Evolutionary conservation across 1,139 yeast genomes (phyloP), one percentile per base, ranked within the genome.

Genomic region (Meyerozyma elateridarum): DNA sequence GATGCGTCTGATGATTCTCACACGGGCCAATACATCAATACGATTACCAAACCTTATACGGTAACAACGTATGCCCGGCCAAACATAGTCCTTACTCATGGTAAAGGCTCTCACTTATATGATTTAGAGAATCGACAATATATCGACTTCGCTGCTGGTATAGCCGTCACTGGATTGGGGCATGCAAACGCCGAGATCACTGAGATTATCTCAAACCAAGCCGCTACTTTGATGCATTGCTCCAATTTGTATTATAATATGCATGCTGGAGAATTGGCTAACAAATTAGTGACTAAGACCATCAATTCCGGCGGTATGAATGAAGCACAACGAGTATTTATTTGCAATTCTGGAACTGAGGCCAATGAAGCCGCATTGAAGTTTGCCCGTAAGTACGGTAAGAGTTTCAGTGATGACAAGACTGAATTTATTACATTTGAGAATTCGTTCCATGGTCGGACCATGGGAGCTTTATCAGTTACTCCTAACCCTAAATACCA

Each of bases 301-400:
- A 66, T 66, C 40, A 61, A 64, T 26, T 64, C 77, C 27, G 93
- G 89, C 9, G 96, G 93, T 12, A 85, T 87, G 87, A 57, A 66
- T 32, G 71, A 79, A 46, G 95, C 96, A 2, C 66, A 84, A 20
- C 68, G 81, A 38, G 95, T 88, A n/a, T 91, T 91, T 49, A 63
- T 91, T 38, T 81, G 93, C 52, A 91, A 89, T 53, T 83, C 95
- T 0, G 98, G 98, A 30, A 81, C 97, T 6, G 98, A 91, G 59
- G 97, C 98, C 35, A 91, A 89, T 51, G 98, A 91, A 56, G 98
- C 97, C 2, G 98, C 98, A 1, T 62, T 91, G 48, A 91, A 91
- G 56, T 91, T 91, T 64, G 96, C 96, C 12, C 76, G 96, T 52
- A 89, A 87, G 54, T 73, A 76, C 49, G 96, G 95, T 36, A 79